Evolutionary conservation across 1,139 yeast species (phyloP), one percentile per base, ranked within the genome.

Genomic region (Blastobotrys elegans): DNA sequence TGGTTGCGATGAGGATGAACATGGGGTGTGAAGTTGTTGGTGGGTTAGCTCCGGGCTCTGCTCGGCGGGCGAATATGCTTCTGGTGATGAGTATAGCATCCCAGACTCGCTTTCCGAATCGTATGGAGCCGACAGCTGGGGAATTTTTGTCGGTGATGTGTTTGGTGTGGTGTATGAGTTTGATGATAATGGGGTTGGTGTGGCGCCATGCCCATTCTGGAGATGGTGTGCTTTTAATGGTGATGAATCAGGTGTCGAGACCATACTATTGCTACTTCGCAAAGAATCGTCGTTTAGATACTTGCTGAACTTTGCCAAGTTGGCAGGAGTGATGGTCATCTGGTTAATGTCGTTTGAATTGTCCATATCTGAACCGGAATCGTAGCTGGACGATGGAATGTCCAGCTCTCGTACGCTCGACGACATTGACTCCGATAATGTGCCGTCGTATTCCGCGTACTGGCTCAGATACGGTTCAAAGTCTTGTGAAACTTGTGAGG

Each of bases 401-500:
- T 51, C 60, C 46, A 64, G 55, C 11, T 63, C 68, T 30, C 58
- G 62, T 18, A 64, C 56, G 29, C 48, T 43, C 17, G 59, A 41
- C 26, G 46, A 26, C 35, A 62, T 45, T 6, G 61, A 50, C 34
- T 55, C 57, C 26, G 60, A 60, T 22, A 65, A 51, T 27, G 61
- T 55, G 5, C 65, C 52, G 31, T 65, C 68, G 54, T 60, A 63
- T 37, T 58, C 58, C 11, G 61, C 52, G 46, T 60, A 62, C 39
- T 63, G 66, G 5, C 61, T 40, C 40, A 63, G 56, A 47, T 61
- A 64, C 6, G 66, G 65, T 44, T 62, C 66, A 45, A 63, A 64
- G 40, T 64, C 67, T 27, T 62, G 62, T 47, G 57, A 58, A 11
- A 65, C 65, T 17, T 63, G 51, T 32, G 16, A 21, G 5, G 39